Conservation (phyloP, 352 stramenopile genomes). For the Pythium coloratum region DNA sequence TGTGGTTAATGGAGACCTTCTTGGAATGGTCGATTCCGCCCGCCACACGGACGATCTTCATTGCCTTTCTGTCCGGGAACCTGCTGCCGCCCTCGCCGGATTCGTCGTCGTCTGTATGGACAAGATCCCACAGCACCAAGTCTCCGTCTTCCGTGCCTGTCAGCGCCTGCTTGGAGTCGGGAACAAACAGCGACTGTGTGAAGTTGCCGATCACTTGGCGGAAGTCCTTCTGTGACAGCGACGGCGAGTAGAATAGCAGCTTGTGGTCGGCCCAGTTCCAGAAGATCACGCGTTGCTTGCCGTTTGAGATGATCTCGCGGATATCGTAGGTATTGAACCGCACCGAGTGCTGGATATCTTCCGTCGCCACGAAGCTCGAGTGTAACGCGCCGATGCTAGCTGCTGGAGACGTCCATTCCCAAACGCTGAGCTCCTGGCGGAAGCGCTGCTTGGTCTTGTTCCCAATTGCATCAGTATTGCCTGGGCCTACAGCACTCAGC, state of each 20-base stretch:
- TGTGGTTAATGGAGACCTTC: constrained; percentile 51
- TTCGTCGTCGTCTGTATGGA: constrained; percentile 33
- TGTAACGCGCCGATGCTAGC: constrained; percentile 37
- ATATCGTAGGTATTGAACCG: constrained; percentile 91
- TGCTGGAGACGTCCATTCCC: constrained; percentile 79
- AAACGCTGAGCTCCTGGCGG: constrained; percentile 83
- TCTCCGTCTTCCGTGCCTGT: constrained; percentile 87
- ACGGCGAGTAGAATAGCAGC: constrained; percentile 83
- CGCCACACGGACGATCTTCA: constrained; percentile 83
- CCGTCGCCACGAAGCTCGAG: constrained; percentile 69
- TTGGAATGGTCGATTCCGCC: constrained; percentile 47
- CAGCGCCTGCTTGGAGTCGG: constrained; percentile 79
- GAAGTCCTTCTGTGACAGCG: constrained; percentile 82
- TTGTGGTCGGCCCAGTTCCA: constrained; percentile 86
- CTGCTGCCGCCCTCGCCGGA: neutral
- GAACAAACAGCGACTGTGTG: constrained; percentile 86
- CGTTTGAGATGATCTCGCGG: constrained; percentile 88
- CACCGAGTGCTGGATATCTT: constrained; percentile 77
- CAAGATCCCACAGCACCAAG: constrained; percentile 86
- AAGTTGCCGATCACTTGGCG: constrained; percentile 82
- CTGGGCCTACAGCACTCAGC: constrained; percentile 52
- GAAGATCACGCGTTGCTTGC: constrained; percentile 84
- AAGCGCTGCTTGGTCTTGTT: constrained; percentile 35
- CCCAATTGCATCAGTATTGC: neutral
- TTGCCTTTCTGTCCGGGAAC: constrained; percentile 68